These are phyloP conservation scores for Leccinum proliferum DNA, from an alignment of 1,284 basidiomycete species.

Conservation along the genomic window DNA sequence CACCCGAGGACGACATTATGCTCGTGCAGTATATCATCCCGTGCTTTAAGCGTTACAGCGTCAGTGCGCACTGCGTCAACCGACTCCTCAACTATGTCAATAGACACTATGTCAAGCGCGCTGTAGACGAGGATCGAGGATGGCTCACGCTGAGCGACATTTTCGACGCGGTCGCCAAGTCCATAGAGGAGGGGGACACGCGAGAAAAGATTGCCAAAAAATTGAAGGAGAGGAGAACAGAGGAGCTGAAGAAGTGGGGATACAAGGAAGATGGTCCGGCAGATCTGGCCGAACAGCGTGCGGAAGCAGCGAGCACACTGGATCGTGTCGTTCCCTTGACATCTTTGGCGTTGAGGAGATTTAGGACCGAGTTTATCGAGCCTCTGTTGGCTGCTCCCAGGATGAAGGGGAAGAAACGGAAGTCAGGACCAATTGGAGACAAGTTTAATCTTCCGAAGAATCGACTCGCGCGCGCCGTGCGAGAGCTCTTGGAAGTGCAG, in stretches of 20 bases:
- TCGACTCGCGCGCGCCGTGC: constrained; percentile 59
- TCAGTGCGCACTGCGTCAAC: constrained; percentile 59
- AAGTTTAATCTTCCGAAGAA: constrained; percentile 44
- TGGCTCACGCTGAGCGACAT: constrained; percentile 68
- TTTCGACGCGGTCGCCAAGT: constrained; percentile 55
- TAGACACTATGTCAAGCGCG: constrained; percentile 71
- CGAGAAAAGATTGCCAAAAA: constrained; percentile 52
- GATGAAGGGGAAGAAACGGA: constrained; percentile 49
- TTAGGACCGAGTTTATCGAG: constrained; percentile 66
- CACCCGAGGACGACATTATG: constrained; percentile 57
- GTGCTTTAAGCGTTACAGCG: constrained; percentile 61
- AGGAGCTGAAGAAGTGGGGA: constrained; percentile 68
- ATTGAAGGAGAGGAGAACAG: constrained; percentile 50
- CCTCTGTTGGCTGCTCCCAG: constrained; percentile 63
- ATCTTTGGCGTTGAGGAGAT: constrained; percentile 61
- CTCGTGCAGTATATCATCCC: constrained; percentile 66
- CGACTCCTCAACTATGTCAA: constrained; percentile 74
- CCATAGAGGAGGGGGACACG: constrained; percentile 45
- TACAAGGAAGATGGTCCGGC: constrained; percentile 46
- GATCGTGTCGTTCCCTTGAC: constrained; percentile 61
- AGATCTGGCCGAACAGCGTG: constrained; percentile 58
- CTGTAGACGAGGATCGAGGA: constrained; percentile 69
- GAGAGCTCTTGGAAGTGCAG: constrained; percentile 53
- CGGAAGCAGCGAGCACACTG: constrained; percentile 62
- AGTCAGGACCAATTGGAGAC: constrained; percentile 27